Evolutionary conservation across 1,284 basidiomycete species (phyloP).

Genomic region (Cryptococcus neoformans): DNA sequence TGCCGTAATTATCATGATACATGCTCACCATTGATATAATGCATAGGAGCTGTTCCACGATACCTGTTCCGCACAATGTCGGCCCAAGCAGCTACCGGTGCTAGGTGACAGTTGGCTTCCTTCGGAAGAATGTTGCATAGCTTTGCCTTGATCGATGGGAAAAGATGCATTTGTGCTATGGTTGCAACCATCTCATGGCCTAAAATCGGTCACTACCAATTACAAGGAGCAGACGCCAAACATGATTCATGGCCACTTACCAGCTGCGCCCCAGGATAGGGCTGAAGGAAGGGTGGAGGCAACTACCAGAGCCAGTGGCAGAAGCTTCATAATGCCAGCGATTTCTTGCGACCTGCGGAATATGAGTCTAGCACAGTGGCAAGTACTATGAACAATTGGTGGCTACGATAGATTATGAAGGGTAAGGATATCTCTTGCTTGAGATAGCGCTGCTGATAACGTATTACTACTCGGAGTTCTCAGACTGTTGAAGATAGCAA

Average conservation of each 20-base stretch:
- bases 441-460: too few species aligned
- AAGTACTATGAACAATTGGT: too few species aligned
- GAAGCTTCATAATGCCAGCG: not conserved
- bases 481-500: too few species aligned
- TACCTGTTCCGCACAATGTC: conserved; percentile 60
- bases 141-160: conserved; percentile 65
- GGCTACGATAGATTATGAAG: too few species aligned
- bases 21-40: conserved; percentile 51
- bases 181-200: conserved; percentile 91
- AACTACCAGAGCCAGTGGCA: conserved; percentile 2
- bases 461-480: too few species aligned
- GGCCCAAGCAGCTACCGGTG: conserved; percentile 82
- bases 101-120: conserved; percentile 65
- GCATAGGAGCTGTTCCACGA: conserved; percentile 50
- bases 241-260: conserved; percentile 29
- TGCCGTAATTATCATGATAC: not conserved
- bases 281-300: conserved; percentile 27
- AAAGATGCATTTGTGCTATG: conserved; percentile 85
- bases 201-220: conserved; percentile 21
- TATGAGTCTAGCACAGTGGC: too few species aligned
- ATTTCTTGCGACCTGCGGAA: too few species aligned
- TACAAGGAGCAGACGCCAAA: not conserved
- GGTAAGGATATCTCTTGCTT: too few species aligned
- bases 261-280: conserved; percentile 53
- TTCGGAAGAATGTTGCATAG: conserved; percentile 66